Evolutionary conservation across 768 basidiomycete species (phyloP), one percentile per base, ranked within the genome.

Genomic region (Kwoniella sp.): DNA sequence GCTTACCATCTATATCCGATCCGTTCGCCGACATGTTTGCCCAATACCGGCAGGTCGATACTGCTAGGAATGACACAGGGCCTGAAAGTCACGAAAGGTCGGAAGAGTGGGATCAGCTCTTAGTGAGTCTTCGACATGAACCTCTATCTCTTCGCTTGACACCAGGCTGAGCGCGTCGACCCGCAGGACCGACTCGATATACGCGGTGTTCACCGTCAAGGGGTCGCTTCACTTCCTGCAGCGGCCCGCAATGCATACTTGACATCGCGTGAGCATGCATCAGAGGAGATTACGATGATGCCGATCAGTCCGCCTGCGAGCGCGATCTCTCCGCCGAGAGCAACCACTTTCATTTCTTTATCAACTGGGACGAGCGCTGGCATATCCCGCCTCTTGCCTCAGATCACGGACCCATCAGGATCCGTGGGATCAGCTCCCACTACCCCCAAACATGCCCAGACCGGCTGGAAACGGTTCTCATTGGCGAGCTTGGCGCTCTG

Each of bases 111-210:
- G n/a, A n/a, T n/a, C n/a, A n/a, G n/a, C n/a, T n/a, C n/a, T n/a
- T n/a, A n/a, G n/a, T n/a, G n/a, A n/a, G n/a, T n/a, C n/a, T n/a
- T n/a, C n/a, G n/a, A n/a, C n/a, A n/a, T n/a, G n/a, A n/a, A n/a
- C n/a, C n/a, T n/a, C n/a, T n/a, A n/a, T n/a, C n/a, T n/a, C n/a
- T n/a, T n/a, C n/a, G n/a, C n/a, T n/a, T n/a, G n/a, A n/a, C n/a
- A n/a, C n/a, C n/a, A n/a, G n/a, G n/a, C n/a, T n/a, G n/a, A n/a
- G n/a, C n/a, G n/a, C n/a, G n/a, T n/a, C n/a, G n/a, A n/a, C n/a
- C 14, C 28, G 34, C 49, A 90, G 89, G 81, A 87, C 56, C 80
- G 84, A 10, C 70, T 90, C 17, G 86, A 82, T 8, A 61, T 90
- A 52, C 87, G 86, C 68, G 86, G 82, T n/a, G 79, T 81, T 1